Evolutionary conservation across 106 monocot genomes (phyloP), one percentile per base, ranked within the genome.

Genomic region (Dioscorea dumetorum): DNA sequence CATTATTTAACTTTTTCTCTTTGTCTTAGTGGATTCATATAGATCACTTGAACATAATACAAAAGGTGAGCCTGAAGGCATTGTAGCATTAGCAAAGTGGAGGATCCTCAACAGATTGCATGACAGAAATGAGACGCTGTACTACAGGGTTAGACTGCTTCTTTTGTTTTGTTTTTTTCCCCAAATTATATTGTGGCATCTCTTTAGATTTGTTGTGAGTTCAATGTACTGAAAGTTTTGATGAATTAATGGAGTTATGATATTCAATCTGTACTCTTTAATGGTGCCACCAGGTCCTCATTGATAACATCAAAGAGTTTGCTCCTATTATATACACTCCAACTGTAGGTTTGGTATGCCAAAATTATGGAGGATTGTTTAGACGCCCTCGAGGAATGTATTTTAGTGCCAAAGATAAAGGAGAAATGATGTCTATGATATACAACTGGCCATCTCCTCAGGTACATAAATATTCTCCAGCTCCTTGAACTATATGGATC

Each of bases 361-460:
- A 99, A 77, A 99, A 99, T 69, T 99, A 90, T 85, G 90, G 99
- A 73, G 99, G 99, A 2, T 70, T 99, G 63, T 99, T 77, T 64
- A 87, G 99, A 70, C 87, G 99, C 28, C 90, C 99, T 70, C 92
- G 99, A 57, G 99, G 99, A 76, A 99, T 99, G 99, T 99, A 99
- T 77, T 99, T 99, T 64, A 93, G 99, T 76, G 99, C 90, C 48
- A 99, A 99, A 70, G 99, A 99, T 90, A 99, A 90, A 85, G 93
- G 93, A 64, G 99, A 99, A 71, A 99, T 99, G 99, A 99, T 90
- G 93, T 99, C 99, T 33, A 99, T 99, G 99, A 99, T 99, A 66
- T 99, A 99, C 60, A 99, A 99, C 76, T 99, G 99, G 99, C 99
- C 99, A 60, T 74, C 85, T 19, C 80, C 83, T 14, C 75, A 93